Conservation (phyloP, 2,329 filamentous ascomycete genomes). For the Pyrenophora teres region DNA sequence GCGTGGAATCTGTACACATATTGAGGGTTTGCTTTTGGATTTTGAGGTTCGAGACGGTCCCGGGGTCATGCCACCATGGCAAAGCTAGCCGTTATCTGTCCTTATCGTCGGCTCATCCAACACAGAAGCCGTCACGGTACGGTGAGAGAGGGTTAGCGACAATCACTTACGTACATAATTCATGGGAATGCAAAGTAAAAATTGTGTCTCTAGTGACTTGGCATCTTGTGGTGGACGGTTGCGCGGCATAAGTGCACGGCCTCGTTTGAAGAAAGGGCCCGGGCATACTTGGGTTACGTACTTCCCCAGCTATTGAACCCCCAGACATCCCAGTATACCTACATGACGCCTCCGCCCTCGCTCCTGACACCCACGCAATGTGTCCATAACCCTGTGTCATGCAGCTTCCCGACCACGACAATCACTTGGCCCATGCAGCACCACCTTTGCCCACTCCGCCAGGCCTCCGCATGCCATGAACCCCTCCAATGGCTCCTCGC, state of each 20-base stretch:
- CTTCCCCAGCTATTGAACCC: slow-evolving; percentile 20
- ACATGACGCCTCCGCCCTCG: slow-evolving; percentile 10
- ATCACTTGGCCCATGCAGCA: slow-evolving; percentile 46
- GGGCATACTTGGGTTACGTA: slow-evolving; percentile 22
- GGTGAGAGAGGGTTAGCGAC: slow-evolving; percentile 1
- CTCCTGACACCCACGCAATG: slow-evolving; percentile 25
- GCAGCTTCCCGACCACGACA: slow-evolving; percentile 32
- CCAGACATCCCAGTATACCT: slow-evolving; percentile 12
- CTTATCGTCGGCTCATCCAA: slow-evolving; percentile 20
- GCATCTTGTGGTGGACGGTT: slow-evolving; percentile 12
- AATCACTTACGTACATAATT: slow-evolving; percentile 14
- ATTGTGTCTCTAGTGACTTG: slow-evolving; percentile 16
- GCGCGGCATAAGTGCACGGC: slow-evolving; percentile 19
- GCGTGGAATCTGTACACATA: background rate
- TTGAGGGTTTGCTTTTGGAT: slow-evolving; percentile 7
- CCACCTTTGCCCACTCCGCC: slow-evolving; percentile 37
- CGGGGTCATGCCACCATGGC: background rate
- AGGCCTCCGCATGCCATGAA: slow-evolving; percentile 47
- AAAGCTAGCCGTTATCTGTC: slow-evolving; percentile 28
- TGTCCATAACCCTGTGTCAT: slow-evolving; percentile 40
- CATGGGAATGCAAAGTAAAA: slow-evolving; percentile 6
- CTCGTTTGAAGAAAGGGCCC: slow-evolving; percentile 21
- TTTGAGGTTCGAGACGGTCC: background rate
- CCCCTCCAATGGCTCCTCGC: slow-evolving; percentile 47
- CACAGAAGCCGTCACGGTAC: background rate